Percentiles rank a stretch among this genome's conserved stretches.
phyloP scores from a whole-genome alignment of 169 alveolate genomes.

The Plasmodium adleri region DNA sequence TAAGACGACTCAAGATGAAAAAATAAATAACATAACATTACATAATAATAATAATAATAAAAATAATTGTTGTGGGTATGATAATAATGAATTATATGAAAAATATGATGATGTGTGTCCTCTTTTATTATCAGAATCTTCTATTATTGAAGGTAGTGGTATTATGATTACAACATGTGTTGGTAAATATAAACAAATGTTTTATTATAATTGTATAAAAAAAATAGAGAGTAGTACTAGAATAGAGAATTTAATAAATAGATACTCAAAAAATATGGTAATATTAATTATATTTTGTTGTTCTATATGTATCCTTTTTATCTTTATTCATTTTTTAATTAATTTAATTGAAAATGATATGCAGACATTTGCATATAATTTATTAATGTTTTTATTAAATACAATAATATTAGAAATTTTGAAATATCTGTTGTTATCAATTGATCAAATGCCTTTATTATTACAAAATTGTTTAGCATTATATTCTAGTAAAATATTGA shows the following conservation, averaged over 20 bases:
- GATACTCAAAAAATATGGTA: constrained; percentile 47
- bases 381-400: constrained; percentile 55
- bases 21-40: background rate
- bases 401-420: constrained; percentile 33
- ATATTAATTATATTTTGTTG: constrained; percentile 54
- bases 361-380: constrained; percentile 55
- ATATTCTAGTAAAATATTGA: constrained; percentile 30
- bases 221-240: constrained; percentile 27
- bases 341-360: constrained; percentile 47
- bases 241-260: constrained; percentile 37
- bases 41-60: background rate
- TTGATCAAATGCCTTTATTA: constrained; percentile 62
- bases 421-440: constrained; percentile 34
- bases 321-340: constrained; percentile 54
- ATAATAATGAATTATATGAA: background rate
- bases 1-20: background rate
- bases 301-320: constrained; percentile 52
- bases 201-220: constrained; percentile 28
- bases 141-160: constrained; percentile 30
- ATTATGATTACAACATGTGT: constrained; percentile 63
- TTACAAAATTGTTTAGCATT: constrained; percentile 63
- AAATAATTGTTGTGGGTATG: background rate
- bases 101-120: constrained; percentile 31
- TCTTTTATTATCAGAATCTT: constrained; percentile 31
- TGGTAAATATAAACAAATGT: constrained; percentile 72